Percentiles rank a stretch among this genome's conserved stretches.
Evolutionary conservation across 1,139 yeast species (phyloP).

Genomic region (Yamadazyma epiphylla): DNA sequence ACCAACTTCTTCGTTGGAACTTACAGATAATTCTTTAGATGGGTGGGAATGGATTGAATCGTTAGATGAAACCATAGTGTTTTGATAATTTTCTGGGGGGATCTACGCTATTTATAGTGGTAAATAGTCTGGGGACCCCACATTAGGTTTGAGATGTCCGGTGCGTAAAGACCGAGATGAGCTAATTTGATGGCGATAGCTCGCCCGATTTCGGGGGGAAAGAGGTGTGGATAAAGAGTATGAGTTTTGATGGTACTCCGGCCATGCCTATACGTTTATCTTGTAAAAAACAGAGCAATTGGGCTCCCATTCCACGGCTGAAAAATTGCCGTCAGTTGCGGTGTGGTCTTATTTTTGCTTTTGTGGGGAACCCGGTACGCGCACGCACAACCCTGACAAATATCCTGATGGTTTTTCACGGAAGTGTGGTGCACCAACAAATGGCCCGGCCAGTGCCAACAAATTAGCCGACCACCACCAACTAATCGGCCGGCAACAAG

Average conservation of each 20-base stretch:
- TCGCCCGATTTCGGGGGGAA: background rate
- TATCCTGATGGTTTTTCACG: too few species aligned
- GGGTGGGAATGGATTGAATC: slow-evolving; percentile 37
- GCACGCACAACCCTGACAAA: background rate
- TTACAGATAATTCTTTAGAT: slow-evolving; percentile 60
- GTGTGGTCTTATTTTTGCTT: background rate
- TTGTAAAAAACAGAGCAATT: too few species aligned
- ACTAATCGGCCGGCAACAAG: background rate
- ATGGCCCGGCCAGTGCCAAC: background rate
- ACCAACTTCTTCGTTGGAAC: slow-evolving; percentile 11
- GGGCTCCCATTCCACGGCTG: background rate
- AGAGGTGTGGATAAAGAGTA: background rate
- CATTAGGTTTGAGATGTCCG: background rate
- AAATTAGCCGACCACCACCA: too few species aligned
- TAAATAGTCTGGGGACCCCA: background rate
- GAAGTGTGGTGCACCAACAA: background rate
- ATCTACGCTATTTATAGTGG: slow-evolving; percentile 1
- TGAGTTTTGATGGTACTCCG: background rate
- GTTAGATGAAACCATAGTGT: slow-evolving; percentile 7
- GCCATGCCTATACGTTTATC: too few species aligned
- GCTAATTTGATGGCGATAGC: slow-evolving; percentile 1
- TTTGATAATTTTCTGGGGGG: slow-evolving; percentile 1
- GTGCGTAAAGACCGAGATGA: background rate
- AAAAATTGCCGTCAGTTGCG: background rate
- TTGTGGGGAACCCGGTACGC: background rate